These are phyloP conservation scores for Veloporphyrellus conicus DNA, from an alignment of 1,284 basidiomycete species.

Conservation along the genomic window DNA sequence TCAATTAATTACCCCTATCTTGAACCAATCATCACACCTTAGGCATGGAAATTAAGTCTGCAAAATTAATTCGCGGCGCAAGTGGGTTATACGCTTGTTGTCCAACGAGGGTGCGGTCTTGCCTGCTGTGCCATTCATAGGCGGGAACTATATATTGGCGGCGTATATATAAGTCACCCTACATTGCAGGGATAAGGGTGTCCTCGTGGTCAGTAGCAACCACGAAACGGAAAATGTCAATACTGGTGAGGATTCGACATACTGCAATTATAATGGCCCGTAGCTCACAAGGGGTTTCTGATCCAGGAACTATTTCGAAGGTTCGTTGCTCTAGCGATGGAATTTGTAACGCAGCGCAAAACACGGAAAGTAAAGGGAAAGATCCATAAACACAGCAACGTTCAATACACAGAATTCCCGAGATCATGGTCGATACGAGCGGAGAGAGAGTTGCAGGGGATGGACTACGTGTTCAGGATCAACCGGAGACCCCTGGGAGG, in stretches of 20 bases:
- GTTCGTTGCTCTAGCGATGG: slow-evolving; percentile 25
- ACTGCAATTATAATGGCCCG: slow-evolving; percentile 5
- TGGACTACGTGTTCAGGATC: slow-evolving; percentile 24
- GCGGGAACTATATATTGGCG: slow-evolving; percentile 5
- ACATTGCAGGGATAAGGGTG: slow-evolving; percentile 8
- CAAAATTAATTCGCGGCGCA: slow-evolving; percentile 15
- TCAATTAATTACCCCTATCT: no score
- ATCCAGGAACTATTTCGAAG: slow-evolving; percentile 24
- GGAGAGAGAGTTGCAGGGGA: slow-evolving; percentile 25
- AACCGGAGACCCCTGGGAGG: slow-evolving; percentile 9
- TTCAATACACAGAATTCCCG: slow-evolving; percentile 22
- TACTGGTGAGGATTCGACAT: slow-evolving; percentile 26
- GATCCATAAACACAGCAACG: slow-evolving; percentile 9
- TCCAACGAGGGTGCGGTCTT: slow-evolving; percentile 21
- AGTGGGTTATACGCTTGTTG: slow-evolving; percentile 6
- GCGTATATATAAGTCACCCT: slow-evolving; percentile 27
- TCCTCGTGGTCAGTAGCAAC: slow-evolving; percentile 29
- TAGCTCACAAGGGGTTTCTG: slow-evolving; percentile 15
- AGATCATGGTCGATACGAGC: slow-evolving; percentile 28
- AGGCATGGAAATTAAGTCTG: slow-evolving; percentile 20
- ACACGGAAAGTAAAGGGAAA: slow-evolving; percentile 19
- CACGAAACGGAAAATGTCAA: slow-evolving; percentile 25
- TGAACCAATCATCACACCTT: background rate
- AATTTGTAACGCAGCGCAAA: slow-evolving; percentile 20
- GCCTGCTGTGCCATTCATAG: slow-evolving; percentile 23